Evolutionary conservation across 2,329 filamentous ascomycete genomes (phyloP), one percentile per base, ranked within the genome.

Genomic region (Fusarium fracticaudum): DNA sequence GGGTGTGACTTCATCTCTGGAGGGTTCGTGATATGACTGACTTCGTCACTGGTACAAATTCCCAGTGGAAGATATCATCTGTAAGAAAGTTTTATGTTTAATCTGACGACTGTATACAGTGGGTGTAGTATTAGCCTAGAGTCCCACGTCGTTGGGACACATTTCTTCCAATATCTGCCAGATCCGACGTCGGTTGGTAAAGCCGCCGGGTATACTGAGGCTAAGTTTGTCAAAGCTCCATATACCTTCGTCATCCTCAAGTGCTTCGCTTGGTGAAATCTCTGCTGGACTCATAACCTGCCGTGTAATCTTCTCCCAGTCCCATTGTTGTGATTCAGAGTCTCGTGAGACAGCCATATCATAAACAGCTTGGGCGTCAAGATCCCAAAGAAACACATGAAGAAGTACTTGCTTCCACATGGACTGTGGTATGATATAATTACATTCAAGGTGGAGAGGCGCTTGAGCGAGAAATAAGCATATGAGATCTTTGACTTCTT

Each of bases 141-240:
- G n/a, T 4, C 45, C 22, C 9, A 65, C 38, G 15, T 70, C 48
- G 18, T 70, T 65, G 0, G 33, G 54, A 17, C 37, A 33, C 60
- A 71, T 66, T 12, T 66, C 67, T 17, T 71, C 48, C 5, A 71
- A n/a, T n/a, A 61, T 71, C 48, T 66, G 67, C 67, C 67, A 71
- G 14, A 71, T 71, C 17, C 60, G 47, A 17, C 67, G 54, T 13
- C 67, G 60, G 18, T 70, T 71, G 1, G 47, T 38, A 9, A 71
- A 53, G 6, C 60, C 60, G 18, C 12, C 60, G 3, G 67, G 54
- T 2, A 60, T 35, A 26, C 18, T 9, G 6, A 71, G 29, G 3
- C 54, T 44, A 24, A 71, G n/a, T 5, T 45, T 54, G 2, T 43
- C 18, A 13, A 57, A 20, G 13, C 13, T 11, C 20, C 26, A 18